These are phyloP conservation scores for Ganoderma sinense DNA, from an alignment of 1,284 basidiomycete genomes.

Conservation along the genomic window DNA sequence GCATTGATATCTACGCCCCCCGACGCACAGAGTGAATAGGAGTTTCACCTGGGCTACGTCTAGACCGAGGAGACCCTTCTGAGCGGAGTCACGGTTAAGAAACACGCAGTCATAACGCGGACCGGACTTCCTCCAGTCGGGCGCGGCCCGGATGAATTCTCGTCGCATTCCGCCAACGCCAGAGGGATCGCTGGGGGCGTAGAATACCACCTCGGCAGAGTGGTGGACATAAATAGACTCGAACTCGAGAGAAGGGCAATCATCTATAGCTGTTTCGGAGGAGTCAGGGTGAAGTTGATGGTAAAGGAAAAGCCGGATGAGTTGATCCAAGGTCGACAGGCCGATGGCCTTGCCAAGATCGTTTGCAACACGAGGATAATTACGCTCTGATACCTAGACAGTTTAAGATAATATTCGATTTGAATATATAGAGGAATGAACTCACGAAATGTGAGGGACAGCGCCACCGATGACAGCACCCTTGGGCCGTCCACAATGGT, in stretches of 20 bases:
- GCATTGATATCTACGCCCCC: constrained; percentile 23
- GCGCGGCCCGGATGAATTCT: constrained; percentile 28
- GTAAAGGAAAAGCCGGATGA: not conserved
- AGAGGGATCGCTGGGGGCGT: constrained; percentile 37
- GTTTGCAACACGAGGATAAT: not conserved
- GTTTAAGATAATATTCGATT: not conserved
- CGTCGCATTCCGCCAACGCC: constrained; percentile 33
- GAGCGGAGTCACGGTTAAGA: not conserved
- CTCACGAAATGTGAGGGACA: not conserved
- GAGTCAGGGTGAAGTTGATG: not conserved
- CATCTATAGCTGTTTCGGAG: not conserved
- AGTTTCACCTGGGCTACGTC: constrained; percentile 14
- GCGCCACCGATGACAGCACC: not conserved
- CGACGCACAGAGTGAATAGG: constrained; percentile 20
- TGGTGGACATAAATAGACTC: constrained; percentile 12
- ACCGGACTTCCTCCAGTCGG: constrained; percentile 25
- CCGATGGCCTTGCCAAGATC: not conserved
- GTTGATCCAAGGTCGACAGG: not conserved
- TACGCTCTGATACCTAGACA: not conserved
- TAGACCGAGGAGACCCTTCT: constrained; percentile 8
- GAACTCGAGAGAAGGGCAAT: not conserved
- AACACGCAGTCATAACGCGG: constrained; percentile 25
- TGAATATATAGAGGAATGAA: not conserved
- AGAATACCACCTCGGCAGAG: constrained; percentile 27
- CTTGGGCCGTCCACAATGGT: not conserved